A percentile compares a stretch with the other conserved stretches of the same genome.
phyloP scores from a whole-genome alignment of 2,329 filamentous ascomycete genomes.

The Claviceps fusiformis region DNA sequence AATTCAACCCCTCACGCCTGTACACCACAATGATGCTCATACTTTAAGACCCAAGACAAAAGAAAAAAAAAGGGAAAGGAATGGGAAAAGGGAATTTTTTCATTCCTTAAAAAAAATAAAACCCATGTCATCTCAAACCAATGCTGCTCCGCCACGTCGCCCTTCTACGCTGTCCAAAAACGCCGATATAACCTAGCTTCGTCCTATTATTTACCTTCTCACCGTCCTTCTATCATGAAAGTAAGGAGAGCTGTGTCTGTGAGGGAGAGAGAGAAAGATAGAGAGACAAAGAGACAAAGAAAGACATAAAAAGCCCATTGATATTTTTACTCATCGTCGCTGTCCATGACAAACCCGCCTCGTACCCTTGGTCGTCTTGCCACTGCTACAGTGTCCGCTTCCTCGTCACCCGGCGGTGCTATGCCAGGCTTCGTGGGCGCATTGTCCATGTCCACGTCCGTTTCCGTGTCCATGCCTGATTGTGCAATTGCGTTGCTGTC shows the following conservation, averaged over 20 bases:
- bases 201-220: too few relatives aligned
- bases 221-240: neutral
- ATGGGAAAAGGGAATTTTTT: too few relatives aligned
- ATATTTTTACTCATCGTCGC: conserved; percentile 32
- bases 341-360: conserved; percentile 44
- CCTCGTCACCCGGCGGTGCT: conserved; percentile 3
- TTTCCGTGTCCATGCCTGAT: conserved; percentile 12
- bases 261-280: neutral
- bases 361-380: conserved; percentile 30
- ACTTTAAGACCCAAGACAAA: too few relatives aligned
- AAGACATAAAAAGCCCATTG: neutral
- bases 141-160: too few relatives aligned
- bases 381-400: conserved; percentile 14
- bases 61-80: too few relatives aligned
- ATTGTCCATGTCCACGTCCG: conserved; percentile 13
- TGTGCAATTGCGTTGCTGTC: conserved; percentile 12
- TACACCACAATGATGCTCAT: too few relatives aligned
- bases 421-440: neutral
- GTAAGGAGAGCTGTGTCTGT: neutral
- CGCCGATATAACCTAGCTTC: too few relatives aligned
- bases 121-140: neutral
- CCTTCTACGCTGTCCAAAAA: too few relatives aligned
- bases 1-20: too few relatives aligned
- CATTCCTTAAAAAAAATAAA: too few relatives aligned
- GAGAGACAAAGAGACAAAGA: neutral